These are phyloP conservation scores for Eucalyptus caleyi DNA, from an alignment of 345 rosid genomes.

Conservation along the genomic window DNA sequence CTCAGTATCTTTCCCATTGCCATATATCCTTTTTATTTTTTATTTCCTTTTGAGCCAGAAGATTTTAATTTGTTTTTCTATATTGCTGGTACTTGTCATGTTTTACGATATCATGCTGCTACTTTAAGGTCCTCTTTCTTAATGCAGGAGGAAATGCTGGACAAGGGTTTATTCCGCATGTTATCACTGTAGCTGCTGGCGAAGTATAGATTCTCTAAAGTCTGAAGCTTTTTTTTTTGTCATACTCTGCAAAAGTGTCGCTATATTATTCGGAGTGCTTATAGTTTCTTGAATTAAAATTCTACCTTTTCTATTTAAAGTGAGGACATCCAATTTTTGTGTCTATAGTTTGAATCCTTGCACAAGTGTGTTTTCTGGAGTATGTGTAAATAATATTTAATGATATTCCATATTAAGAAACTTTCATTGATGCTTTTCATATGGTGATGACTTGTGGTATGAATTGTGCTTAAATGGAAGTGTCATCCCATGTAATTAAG, in stretches of 20 bases:
- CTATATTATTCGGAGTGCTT: neutral
- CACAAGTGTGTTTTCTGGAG: neutral
- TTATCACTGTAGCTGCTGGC: conserved; percentile 60
- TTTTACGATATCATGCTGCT: neutral
- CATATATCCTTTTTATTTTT: neutral
- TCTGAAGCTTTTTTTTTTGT: neutral
- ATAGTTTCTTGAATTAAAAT: neutral
- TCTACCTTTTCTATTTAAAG: neutral
- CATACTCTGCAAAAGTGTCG: neutral
- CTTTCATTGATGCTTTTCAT: neutral
- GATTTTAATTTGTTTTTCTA: neutral
- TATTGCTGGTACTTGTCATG: neutral
- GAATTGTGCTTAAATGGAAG: neutral
- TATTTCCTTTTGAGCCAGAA: neutral
- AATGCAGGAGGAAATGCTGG: conserved; percentile 52
- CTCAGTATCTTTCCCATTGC: neutral
- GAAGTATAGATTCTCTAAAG: conserved; percentile 40
- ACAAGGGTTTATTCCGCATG: conserved; percentile 69
- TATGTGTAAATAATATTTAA: neutral
- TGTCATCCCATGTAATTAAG: neutral
- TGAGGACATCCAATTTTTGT: neutral
- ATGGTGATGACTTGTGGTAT: neutral
- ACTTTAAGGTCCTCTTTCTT: neutral
- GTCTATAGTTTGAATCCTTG: neutral
- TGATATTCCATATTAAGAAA: neutral